phyloP scores from a whole-genome alignment of 1,284 basidiomycete species.

The Heterobasidion occidentale region DNA sequence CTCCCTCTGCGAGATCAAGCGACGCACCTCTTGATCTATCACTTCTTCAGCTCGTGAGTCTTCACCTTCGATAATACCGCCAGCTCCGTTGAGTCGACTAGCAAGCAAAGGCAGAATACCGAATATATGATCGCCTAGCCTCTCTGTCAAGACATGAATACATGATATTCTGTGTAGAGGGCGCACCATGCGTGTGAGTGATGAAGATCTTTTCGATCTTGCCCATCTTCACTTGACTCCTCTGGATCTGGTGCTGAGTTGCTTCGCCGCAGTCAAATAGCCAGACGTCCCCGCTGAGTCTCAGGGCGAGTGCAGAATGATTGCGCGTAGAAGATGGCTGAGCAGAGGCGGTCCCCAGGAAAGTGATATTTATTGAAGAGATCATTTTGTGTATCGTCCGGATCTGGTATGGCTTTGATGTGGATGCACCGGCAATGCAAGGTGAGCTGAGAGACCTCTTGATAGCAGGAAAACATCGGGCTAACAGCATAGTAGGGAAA shows the following conservation, averaged over 20 bases:
- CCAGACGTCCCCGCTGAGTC: conserved; percentile 63
- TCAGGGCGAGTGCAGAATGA: conserved; percentile 62
- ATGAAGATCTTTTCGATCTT: conserved; percentile 85
- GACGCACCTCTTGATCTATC: conserved; percentile 9
- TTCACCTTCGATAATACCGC: conserved; percentile 52
- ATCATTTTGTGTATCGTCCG: conserved; percentile 13
- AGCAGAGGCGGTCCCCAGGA: conserved; percentile 73
- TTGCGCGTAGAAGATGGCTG: conserved; percentile 70
- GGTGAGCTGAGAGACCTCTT: no score
- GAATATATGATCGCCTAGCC: conserved; percentile 77
- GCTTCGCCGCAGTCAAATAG: conserved; percentile 91
- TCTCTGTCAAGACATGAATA: background rate
- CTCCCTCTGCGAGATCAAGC: background rate
- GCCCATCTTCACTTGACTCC: conserved; percentile 66
- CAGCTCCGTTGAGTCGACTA: conserved; percentile 60
- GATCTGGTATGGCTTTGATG: background rate
- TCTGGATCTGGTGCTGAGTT: conserved; percentile 77
- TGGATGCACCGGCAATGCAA: no score
- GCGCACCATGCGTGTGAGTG: conserved; percentile 83
- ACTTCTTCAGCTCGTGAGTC: conserved; percentile 38
- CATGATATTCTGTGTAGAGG: background rate
- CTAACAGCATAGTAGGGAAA: no score
- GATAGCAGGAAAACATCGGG: no score
- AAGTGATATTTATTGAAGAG: conserved; percentile 49
- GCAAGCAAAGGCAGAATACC: conserved; percentile 73